Base-by-base conservation (phyloP, 768 basidiomycete species). In the Chalciporus chontae region DNA sequence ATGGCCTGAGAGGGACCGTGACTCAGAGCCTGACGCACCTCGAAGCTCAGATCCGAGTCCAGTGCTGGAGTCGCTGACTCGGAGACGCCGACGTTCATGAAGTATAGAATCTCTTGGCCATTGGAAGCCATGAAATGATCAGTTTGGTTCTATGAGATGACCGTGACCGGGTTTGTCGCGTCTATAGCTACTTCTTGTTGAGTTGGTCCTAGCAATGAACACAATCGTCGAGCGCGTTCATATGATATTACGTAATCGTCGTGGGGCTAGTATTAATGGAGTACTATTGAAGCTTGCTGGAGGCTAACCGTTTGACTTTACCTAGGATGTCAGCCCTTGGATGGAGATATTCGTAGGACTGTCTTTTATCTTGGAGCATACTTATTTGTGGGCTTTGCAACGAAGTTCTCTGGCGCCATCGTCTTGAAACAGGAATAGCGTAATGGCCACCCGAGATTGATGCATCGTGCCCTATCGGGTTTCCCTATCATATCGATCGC, bases 41-140 rank as follows among this genome's bases (percentile, higher is more conserved):
- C 67, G 60, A 67, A 67, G 15, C 64, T 60, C 18, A 45, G 40
- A 24, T 66, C 65, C 2, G 47, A n/a, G 21, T 21, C 21, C 21
- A 21, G 50, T 19, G 45, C 43, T 24, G 47, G 48, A 2, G 39
- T 55, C 0, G 52, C 15, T 1, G 63, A n/a, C n/a, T n/a, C n/a
- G n/a, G n/a, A 51, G 4, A 53, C 56, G 5, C 64, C 64, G 45
- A 66, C 54, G 27, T 60, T 66, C 64, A 65, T 66, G 31, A 66
- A 66, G 14, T 61, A 66, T 4, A 53, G 1, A 3, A 61, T 52
- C 29, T 63, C 55, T 17, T 45, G 55, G 2, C 47, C 57, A 19
- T 38, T 53, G 32, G 45, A 37, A 23, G 50, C 49, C 58, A 64
- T 60, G 11, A 27, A 39, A 40, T 36, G 9, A 7, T 9, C 6